These are phyloP conservation scores for Neurospora sp. DNA, from an alignment of 495 filamentous ascomycete genomes.

Conservation along the genomic window DNA sequence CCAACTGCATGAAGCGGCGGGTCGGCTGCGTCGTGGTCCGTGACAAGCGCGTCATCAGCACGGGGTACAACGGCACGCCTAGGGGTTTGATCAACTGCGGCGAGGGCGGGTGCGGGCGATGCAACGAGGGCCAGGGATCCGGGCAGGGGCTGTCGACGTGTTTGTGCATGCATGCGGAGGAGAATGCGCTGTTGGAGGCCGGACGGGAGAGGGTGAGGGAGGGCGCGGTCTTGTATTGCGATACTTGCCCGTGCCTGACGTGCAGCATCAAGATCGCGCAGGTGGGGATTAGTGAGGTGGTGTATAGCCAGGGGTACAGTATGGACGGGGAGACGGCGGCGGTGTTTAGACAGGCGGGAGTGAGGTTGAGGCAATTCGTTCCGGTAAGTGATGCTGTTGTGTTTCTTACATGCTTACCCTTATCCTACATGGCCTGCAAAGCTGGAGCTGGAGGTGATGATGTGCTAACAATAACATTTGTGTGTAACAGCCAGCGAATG, in stretches of 20 bases:
- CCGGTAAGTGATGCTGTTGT: constrained; percentile 46
- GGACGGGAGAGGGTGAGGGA: constrained; percentile 81
- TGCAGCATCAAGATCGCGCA: constrained; percentile 97
- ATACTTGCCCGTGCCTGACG: constrained; percentile 97
- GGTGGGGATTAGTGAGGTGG: constrained; percentile 89
- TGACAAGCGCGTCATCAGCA: constrained; percentile 79
- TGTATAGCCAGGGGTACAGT: constrained; percentile 85
- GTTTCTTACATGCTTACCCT: background rate
- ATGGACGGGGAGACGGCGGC: constrained; percentile 84
- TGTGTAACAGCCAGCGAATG: constrained; percentile 37
- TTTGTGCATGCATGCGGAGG: constrained; percentile 91
- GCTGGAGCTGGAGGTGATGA: background rate
- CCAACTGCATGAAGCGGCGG: too few relatives aligned
- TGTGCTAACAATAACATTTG: constrained; percentile 5
- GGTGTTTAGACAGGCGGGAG: constrained; percentile 65
- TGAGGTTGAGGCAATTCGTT: constrained; percentile 69
- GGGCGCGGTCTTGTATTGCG: constrained; percentile 78
- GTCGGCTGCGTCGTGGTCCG: constrained; percentile 93
- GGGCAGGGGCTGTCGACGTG: constrained; percentile 74
- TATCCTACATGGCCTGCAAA: background rate
- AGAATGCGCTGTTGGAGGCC: constrained; percentile 91
- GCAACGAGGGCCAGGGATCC: constrained; percentile 59
- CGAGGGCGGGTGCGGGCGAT: constrained; percentile 83
- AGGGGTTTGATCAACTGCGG: constrained; percentile 79
- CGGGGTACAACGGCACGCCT: constrained; percentile 97